phyloP scores from a whole-genome alignment of 257 asterid genomes.

The Solanum commersonii region DNA sequence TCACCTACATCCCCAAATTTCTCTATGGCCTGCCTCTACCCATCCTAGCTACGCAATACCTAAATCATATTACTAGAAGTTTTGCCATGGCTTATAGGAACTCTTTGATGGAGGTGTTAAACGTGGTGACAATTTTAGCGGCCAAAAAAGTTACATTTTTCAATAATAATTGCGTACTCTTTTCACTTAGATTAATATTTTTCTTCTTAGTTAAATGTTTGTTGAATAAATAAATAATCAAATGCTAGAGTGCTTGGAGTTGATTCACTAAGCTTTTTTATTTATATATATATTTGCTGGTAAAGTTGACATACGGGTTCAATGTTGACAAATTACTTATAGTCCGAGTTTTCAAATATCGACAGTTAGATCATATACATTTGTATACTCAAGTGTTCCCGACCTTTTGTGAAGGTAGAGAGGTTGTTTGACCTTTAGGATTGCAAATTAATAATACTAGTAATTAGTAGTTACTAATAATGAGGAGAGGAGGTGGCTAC shows the following conservation, averaged over 20 bases:
- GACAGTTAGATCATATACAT: too few relatives aligned
- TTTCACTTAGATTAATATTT: background rate
- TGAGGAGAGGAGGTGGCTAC: background rate
- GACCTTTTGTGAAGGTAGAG: too few relatives aligned
- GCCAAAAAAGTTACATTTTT: background rate
- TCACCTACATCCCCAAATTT: background rate
- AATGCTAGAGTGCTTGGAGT: background rate
- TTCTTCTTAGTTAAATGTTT: background rate
- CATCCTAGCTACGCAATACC: background rate
- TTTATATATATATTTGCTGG: background rate
- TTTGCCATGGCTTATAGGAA: fast-evolving
- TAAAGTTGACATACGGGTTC: too few relatives aligned
- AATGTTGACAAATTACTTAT: too few relatives aligned
- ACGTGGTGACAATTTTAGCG: background rate
- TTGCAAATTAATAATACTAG: too few relatives aligned
- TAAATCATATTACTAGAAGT: background rate
- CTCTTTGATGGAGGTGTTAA: background rate
- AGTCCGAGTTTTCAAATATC: too few relatives aligned
- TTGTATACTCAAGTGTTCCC: background rate
- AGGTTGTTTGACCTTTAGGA: too few relatives aligned
- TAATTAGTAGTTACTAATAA: too few relatives aligned
- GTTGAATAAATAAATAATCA: background rate
- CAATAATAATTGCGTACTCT: background rate
- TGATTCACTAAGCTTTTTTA: background rate
- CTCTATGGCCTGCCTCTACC: background rate